phyloP scores from a whole-genome alignment of 164 flowering plant species.

The Stephania cephalantha region DNA sequence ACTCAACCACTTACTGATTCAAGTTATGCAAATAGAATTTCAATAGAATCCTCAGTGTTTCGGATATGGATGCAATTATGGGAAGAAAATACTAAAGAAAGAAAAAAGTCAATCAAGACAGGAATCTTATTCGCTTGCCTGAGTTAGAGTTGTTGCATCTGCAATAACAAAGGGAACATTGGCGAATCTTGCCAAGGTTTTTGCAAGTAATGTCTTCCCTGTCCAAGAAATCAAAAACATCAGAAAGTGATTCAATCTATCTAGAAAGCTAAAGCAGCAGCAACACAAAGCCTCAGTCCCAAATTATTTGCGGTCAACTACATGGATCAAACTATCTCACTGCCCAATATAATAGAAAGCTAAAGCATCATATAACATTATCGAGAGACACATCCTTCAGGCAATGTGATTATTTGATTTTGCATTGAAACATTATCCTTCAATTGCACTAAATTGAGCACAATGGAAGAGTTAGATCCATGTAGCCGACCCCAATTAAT shows the following conservation, averaged over 20 bases:
- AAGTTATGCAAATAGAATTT: no score
- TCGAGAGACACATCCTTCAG: not conserved
- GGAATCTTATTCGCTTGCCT: constrained; percentile 40
- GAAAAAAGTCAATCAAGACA: not conserved
- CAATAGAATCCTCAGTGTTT: no score
- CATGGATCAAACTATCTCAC: no score
- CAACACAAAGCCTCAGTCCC: no score
- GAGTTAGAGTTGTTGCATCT: constrained; percentile 92
- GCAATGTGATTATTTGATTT: not conserved
- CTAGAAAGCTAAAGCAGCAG: no score
- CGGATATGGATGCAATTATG: not conserved
- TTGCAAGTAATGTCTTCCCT: constrained; percentile 98
- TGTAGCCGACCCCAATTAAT: no score
- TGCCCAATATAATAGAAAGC: no score
- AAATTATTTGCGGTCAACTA: no score
- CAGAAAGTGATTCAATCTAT: constrained; percentile 10
- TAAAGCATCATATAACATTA: not conserved
- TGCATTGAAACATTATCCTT: not conserved
- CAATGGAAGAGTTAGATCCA: no score
- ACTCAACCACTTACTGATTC: no score
- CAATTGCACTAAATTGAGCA: no score
- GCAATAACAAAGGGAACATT: constrained; percentile 96
- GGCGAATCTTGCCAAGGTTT: constrained; percentile 86
- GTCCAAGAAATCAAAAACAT: constrained; percentile 54
- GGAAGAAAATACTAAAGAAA: not conserved